phyloP scores from a whole-genome alignment of 2,329 filamentous ascomycete genomes.

The Cladobotryum mycophilum region DNA sequence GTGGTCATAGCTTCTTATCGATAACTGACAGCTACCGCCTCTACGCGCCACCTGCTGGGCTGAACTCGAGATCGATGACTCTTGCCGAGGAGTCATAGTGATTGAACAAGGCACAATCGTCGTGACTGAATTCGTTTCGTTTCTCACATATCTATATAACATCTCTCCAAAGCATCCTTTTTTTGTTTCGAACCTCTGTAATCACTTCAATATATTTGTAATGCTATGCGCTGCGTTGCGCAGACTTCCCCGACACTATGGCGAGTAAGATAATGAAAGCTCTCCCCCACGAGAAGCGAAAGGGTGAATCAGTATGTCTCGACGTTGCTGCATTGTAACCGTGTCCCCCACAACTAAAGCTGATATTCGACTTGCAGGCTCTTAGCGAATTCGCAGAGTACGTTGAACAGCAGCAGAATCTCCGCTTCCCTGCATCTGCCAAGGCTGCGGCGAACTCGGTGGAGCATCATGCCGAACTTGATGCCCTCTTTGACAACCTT shows the following conservation, averaged over 20 bases:
- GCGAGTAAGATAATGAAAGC: constrained; percentile 52
- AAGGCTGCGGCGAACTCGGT: constrained; percentile 20
- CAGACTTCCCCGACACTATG: constrained; percentile 35
- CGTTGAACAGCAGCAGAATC: constrained; percentile 85
- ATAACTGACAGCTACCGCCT: too few relatives aligned
- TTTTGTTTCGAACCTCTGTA: not conserved
- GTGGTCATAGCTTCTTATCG: too few relatives aligned
- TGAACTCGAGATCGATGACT: constrained; percentile 3
- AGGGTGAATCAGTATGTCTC: constrained; percentile 69
- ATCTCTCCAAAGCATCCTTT: not conserved
- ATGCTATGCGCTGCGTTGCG: constrained; percentile 14
- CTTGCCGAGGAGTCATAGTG: not conserved
- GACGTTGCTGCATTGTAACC: not conserved
- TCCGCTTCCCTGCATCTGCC: constrained; percentile 50
- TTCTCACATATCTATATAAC: not conserved
- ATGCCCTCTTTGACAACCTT: constrained; percentile 85
- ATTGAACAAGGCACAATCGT: constrained; percentile 4
- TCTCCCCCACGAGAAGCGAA: constrained; percentile 70
- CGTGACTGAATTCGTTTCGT: too few relatives aligned
- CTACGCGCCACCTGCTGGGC: not conserved
- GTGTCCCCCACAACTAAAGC: not conserved
- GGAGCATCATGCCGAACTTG: constrained; percentile 73
- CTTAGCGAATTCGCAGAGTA: constrained; percentile 97
- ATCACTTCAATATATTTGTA: constrained; percentile 5
- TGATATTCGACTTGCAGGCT: constrained; percentile 38